A percentile compares a stretch with the other conserved stretches of the same genome.
Evolutionary conservation across 208 protist species (phyloP).

Genomic region (Acanthamoeba quina): DNA sequence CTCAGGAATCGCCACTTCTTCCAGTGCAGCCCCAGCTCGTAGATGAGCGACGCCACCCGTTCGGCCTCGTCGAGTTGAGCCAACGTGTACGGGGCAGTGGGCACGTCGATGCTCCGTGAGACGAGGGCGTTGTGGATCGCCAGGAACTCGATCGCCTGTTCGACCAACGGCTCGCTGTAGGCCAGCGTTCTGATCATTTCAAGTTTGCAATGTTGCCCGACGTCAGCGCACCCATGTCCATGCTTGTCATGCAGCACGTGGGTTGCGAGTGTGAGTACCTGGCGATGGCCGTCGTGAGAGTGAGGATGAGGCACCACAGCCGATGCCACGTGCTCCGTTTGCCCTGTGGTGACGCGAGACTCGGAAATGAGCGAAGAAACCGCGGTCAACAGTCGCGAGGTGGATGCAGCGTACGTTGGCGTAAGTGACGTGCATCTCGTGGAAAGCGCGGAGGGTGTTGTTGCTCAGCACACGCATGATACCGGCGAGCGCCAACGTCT

Average conservation of each 20-base stretch:
- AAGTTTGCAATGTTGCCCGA: background rate
- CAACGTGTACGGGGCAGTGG: background rate
- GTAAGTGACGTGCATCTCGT: conserved; percentile 37
- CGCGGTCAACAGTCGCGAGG: background rate
- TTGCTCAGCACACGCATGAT: conserved; percentile 32
- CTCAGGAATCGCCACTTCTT: conserved; percentile 57
- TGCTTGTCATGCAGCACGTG: background rate
- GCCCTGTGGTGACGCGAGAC: background rate
- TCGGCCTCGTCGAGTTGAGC: conserved; percentile 61
- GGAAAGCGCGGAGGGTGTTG: conserved; percentile 18
- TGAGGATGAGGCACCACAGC: conserved; percentile 47
- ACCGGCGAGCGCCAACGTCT: conserved; percentile 1
- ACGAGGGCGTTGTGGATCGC: conserved; percentile 17
- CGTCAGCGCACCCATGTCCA: background rate
- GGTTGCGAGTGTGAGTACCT: background rate
- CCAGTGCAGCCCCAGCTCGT: conserved; percentile 40
- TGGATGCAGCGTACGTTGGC: background rate
- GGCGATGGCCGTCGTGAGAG: conserved; percentile 12
- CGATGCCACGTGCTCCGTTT: conserved; percentile 43
- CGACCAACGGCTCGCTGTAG: conserved; percentile 8
- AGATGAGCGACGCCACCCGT: background rate
- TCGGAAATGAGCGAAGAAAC: background rate
- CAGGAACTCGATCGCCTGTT: conserved; percentile 50
- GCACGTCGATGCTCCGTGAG: conserved; percentile 1
- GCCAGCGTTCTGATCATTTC: background rate